Base-by-base conservation (phyloP, 2,329 filamentous ascomycete genomes). In the Aspergillus melleus region DNA sequence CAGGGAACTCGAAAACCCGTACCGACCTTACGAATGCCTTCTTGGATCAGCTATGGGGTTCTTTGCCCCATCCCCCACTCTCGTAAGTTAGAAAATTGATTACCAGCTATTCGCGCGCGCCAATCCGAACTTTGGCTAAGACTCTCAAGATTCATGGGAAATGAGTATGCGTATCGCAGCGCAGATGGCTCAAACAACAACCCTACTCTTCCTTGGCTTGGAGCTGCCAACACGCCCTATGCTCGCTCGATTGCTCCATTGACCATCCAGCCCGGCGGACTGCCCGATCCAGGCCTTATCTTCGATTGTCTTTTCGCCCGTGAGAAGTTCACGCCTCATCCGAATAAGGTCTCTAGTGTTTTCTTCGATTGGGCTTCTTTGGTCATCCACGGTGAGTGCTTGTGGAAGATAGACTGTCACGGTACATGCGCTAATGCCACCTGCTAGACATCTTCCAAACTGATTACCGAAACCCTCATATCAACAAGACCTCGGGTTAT, bases 161-260 rank as follows among this genome's bases (percentile, higher is more conserved):
- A 88, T 8, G 77, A 88, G 58, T 88, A 82, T 68, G 80, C 82
- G 64, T 92, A 90, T 68, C 84, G 90, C 14, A 83, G 83, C 54
- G 84, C 89, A 0, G 89, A 92, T 77, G 90, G 90, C 0, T 89
- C 86, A 0, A 83, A 86, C 74, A 92, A 91, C 64, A 92, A 91
- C 67, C 84, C 88, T 6, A 81, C 84, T 64, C 81, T 85, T 57
- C 89, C 89, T 0, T 79, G 81, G 66, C 76, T 92, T 14, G 90
- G 88, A 60, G 88, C 85, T 54, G 90, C 88, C 6, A 86, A 85
- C 51, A 88, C 85, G 0, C 79, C 84, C 0, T 92, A 92, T 69
- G 84, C 88, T 10, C 83, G 88, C 52, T 86, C 85, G 1, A 86
- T 87, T 29, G 80, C 83, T 56, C 85, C 88, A 0, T 81, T 83